Evolutionary conservation across 1,284 basidiomycete species (phyloP), one percentile per base, ranked within the genome.

Genomic region (Ceratobasidium sp.): DNA sequence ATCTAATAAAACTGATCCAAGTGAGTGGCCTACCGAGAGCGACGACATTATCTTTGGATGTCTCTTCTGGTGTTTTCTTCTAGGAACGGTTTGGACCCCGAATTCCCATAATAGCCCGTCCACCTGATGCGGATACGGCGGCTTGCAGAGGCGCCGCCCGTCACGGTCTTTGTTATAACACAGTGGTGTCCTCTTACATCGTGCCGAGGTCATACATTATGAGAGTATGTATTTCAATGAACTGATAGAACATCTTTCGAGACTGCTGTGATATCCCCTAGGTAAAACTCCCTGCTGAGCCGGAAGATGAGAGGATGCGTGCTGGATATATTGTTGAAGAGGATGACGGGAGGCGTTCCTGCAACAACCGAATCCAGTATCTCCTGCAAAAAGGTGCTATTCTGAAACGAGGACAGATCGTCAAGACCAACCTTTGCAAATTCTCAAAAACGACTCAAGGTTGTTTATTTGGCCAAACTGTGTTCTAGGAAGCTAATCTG

Each of bases 261-360:
- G n/a, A n/a, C n/a, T n/a, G n/a, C n/a, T n/a, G n/a, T n/a, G n/a
- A n/a, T n/a, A n/a, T n/a, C n/a, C n/a, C n/a, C 45, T 72, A 91
- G 89, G 92, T 93, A 73, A 93, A 93, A 79, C 85, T 93, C 23
- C 92, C 92, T 58, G 92, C 92, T 45, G 91, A 92, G 65, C 84
- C 85, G 73, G 90, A 92, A 77, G 92, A 94, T 79, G 88, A 87
- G 83, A 80, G 88, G 77, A 91, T 88, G 78, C 85, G 92, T n/a
- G 92, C 92, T 1, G 91, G 89, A 9, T 94, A 93, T 78, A 91
- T 94, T 76, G 86, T 80, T 62, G 84, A 85, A 64, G 93, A 93
- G 81, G 88, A 88, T 76, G 90, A 89, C 10, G 90, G 88, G 4
- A 84, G 89, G 72, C 77, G 88, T 14, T 89, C 93, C 74, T 94